Evolutionary conservation across 2,329 filamentous ascomycete genomes (phyloP).

Genomic region (Fusarium drepaniforme): DNA sequence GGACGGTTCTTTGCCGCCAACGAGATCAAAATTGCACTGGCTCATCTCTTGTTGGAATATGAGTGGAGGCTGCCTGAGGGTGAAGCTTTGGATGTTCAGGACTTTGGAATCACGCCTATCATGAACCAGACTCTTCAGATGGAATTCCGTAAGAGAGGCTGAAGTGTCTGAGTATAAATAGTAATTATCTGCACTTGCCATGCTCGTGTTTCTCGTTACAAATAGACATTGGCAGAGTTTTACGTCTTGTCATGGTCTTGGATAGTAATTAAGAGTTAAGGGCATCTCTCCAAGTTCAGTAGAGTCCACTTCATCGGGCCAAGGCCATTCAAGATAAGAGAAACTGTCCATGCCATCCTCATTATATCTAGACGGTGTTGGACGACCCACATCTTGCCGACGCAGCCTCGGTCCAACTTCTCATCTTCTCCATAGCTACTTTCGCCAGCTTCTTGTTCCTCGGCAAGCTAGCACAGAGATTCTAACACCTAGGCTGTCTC

Average conservation of each 20-base stretch:
- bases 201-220: background rate
- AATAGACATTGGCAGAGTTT: background rate
- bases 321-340: background rate
- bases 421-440: too few relatives aligned
- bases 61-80: background rate
- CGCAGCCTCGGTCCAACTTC: too few relatives aligned
- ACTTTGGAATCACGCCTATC: background rate
- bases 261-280: accelerated
- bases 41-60: background rate
- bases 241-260: background rate
- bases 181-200: background rate
- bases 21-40: background rate
- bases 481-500: too few relatives aligned
- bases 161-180: background rate
- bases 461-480: too few relatives aligned
- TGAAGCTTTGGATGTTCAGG: background rate
- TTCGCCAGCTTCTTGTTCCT: too few relatives aligned
- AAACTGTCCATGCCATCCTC: background rate
- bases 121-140: background rate
- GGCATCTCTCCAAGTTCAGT: background rate
- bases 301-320: background rate
- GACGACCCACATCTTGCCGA: background rate
- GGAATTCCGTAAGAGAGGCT: background rate
- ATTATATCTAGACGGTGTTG: background rate
- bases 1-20: background rate